Percentiles rank a stretch among this genome's conserved stretches.
Evolutionary conservation across 305 asterid species (phyloP).

Genomic region (Fraxinus latifolia): DNA sequence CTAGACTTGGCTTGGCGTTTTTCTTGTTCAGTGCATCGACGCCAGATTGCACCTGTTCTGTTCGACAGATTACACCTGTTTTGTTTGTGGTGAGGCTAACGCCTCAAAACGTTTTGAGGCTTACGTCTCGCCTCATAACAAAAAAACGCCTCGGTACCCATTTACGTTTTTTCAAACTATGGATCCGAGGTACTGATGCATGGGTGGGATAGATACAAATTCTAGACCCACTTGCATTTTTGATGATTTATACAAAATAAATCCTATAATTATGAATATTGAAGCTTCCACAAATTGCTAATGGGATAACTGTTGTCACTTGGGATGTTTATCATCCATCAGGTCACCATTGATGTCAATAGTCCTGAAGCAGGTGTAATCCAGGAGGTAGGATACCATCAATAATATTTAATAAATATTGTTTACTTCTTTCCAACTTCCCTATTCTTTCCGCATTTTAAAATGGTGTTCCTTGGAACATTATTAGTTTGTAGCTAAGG

Average conservation of each 20-base stretch:
- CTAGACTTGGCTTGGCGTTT: too few relatives aligned
- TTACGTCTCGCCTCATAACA: too few relatives aligned
- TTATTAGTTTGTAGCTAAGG: conserved; percentile 76
- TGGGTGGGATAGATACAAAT: neutral
- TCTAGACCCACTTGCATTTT: neutral
- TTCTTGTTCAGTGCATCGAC: too few relatives aligned
- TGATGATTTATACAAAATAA: neutral
- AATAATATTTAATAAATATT: conserved; percentile 4
- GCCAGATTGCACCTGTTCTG: too few relatives aligned
- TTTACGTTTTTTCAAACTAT: too few relatives aligned
- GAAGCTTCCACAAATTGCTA: neutral
- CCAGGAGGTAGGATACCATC: conserved; percentile 55
- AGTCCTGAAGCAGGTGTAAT: conserved; percentile 99
- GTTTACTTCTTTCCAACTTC: neutral
- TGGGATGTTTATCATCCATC: conserved; percentile 25
- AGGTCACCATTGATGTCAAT: conserved; percentile 96
- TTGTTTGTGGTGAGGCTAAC: too few relatives aligned
- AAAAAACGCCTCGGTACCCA: too few relatives aligned
- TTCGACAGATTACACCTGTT: too few relatives aligned
- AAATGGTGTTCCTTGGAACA: neutral
- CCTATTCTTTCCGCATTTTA: neutral
- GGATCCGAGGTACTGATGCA: neutral
- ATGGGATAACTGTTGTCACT: conserved; percentile 19
- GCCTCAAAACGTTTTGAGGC: too few relatives aligned
- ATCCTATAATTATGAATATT: neutral